These are phyloP conservation scores for Aspergillus mulundensis DNA, from an alignment of 495 filamentous ascomycete genomes.

Conservation along the genomic window DNA sequence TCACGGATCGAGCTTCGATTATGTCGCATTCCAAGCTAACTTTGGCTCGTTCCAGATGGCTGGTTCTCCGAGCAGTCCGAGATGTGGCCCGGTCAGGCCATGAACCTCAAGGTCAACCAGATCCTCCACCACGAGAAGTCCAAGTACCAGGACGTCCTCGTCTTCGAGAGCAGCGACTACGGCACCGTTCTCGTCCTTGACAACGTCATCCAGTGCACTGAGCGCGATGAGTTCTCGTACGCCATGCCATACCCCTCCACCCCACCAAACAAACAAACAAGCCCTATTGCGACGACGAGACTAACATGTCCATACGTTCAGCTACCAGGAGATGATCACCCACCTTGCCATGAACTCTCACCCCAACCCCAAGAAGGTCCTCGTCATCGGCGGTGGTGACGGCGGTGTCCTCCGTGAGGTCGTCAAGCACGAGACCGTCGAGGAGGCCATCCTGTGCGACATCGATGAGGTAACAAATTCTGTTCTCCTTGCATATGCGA, in stretches of 20 bases:
- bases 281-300: not conserved
- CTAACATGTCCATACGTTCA: constrained; percentile 18
- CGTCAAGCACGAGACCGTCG: constrained; percentile 91
- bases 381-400: constrained; percentile 96
- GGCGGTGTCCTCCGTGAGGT: constrained; percentile 96
- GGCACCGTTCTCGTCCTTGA: constrained; percentile 96
- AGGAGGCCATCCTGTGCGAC: constrained; percentile 94
- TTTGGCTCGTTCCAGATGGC: constrained; percentile 62
- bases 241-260: constrained; percentile 34
- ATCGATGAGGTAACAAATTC: constrained; percentile 77
- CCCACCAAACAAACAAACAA: not conserved
- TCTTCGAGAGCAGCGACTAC: constrained; percentile 96
- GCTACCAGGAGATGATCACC: constrained; percentile 99
- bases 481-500: not conserved
- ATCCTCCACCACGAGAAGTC: constrained; percentile 98
- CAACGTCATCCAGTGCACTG: constrained; percentile 98
- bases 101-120: constrained; percentile 97
- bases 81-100: constrained; percentile 99
- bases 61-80: constrained; percentile 98
- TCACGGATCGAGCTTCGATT: not conserved
- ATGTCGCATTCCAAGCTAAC: constrained; percentile 1
- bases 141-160: constrained; percentile 96
- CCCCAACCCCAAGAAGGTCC: constrained; percentile 94
- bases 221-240: constrained; percentile 94
- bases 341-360: constrained; percentile 98